phyloP scores from a whole-genome alignment of 2,329 filamentous ascomycete genomes.

The Neofusicoccum laricinum region DNA sequence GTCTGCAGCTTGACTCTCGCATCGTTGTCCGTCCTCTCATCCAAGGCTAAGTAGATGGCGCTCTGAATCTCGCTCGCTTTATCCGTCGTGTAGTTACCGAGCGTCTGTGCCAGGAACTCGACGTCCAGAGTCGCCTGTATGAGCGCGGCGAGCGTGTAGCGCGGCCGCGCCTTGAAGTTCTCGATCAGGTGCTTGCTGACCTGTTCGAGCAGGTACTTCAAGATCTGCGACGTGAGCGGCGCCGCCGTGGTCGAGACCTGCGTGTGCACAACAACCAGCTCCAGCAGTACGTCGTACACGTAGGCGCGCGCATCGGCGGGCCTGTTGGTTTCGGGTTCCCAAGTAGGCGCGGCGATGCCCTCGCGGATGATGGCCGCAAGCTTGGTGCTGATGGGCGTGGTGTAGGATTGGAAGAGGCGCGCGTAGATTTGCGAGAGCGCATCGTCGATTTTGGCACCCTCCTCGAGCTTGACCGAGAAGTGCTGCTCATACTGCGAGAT shows the following conservation, averaged over 20 bases:
- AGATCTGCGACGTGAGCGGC: conserved; percentile 73
- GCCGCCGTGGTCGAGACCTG: conserved; percentile 60
- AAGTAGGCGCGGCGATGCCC: conserved; percentile 69
- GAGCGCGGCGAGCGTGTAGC: conserved; percentile 74
- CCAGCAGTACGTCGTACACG: conserved; percentile 81
- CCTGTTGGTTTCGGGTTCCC: conserved; percentile 60
- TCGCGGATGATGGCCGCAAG: conserved; percentile 52
- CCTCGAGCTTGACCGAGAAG: conserved; percentile 92
- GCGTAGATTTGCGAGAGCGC: conserved; percentile 87
- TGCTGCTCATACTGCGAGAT: conserved; percentile 89
- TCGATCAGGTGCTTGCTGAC: conserved; percentile 76
- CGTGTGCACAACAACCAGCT: conserved; percentile 85
- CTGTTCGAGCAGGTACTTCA: conserved; percentile 84
- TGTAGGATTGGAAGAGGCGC: conserved; percentile 89
- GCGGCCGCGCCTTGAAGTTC: conserved; percentile 64
- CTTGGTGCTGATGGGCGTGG: conserved; percentile 68
- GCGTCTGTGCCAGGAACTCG: conserved; percentile 92
- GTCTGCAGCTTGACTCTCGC: conserved; percentile 76
- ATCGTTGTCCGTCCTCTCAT: conserved; percentile 83
- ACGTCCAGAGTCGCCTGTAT: conserved; percentile 98
- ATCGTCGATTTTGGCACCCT: conserved; percentile 86
- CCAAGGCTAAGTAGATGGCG: conserved; percentile 87
- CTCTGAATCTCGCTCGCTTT: conserved; percentile 77
- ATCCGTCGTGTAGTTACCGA: conserved; percentile 85
- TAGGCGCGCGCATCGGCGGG: conserved; percentile 81